Conservation (phyloP, 176 grass and related monocot species). For the Guadua angustifolia region DNA sequence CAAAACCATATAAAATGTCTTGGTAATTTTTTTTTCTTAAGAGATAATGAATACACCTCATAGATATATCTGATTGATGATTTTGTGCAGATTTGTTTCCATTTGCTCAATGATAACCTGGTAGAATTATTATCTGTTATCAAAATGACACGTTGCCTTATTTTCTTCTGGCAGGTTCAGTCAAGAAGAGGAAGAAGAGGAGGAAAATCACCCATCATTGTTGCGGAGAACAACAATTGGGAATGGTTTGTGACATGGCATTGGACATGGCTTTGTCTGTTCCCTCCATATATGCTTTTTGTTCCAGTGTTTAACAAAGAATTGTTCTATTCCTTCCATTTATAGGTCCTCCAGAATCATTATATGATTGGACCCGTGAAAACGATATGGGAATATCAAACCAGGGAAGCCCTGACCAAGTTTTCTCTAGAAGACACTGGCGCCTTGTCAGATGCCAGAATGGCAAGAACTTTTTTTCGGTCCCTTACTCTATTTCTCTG, state of each 20-base stretch:
- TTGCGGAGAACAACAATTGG: constrained; percentile 90
- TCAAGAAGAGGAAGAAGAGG: constrained; percentile 81
- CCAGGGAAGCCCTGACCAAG: constrained; percentile 69
- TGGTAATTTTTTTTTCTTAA: not conserved
- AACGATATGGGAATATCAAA: constrained; percentile 62
- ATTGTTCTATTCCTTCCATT: constrained; percentile 41
- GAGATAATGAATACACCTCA: not conserved
- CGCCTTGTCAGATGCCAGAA: constrained; percentile 98
- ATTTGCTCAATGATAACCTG: constrained; percentile 12
- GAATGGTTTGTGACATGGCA: constrained; percentile 65
- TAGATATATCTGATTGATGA: constrained; percentile 9
- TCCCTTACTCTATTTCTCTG: constrained; percentile 8
- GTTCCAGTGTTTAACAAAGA: constrained; percentile 31
- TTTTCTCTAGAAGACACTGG: constrained; percentile 96
- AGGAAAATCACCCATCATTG: constrained; percentile 65
- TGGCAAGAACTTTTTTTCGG: constrained; percentile 60
- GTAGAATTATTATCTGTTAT: constrained; percentile 25
- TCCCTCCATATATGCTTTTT: constrained; percentile 1
- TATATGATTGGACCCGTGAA: constrained; percentile 92
- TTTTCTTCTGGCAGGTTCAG: constrained; percentile 67
- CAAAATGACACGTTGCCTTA: constrained; percentile 31
- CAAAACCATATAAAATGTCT: constrained; percentile 17
- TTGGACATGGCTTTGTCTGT: constrained; percentile 37
- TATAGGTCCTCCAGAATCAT: constrained; percentile 86
- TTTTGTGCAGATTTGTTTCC: constrained; percentile 27